Base-by-base conservation (phyloP, 192 early-diverging fungal genomes). In the Linnemannia zychae region DNA sequence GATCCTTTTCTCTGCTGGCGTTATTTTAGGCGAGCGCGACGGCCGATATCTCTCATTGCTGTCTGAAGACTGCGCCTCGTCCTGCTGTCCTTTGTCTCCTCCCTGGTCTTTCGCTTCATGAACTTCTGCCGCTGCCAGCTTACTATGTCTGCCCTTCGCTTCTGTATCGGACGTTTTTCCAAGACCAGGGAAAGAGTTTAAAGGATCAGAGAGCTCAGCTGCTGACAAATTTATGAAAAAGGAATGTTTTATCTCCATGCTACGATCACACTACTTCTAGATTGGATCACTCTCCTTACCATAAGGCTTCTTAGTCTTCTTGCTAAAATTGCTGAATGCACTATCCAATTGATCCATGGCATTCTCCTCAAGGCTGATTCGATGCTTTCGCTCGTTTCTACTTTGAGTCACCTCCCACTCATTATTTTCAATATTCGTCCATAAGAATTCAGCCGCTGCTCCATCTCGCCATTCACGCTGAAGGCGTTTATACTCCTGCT, bases 321-420 rank as follows among this genome's bases (percentile, higher is more conserved):
- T 69, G 75, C 33, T 77, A 63, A 69, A 63, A 69, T 69, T 68
- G 2, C 31, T 33, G 34, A 77, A 69, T 24, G 75, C 66, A 38
- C 65, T 69, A 1, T 69, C 33, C 75, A 69, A n/a, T 77, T 77
- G 75, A 18, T 77, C 66, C 4, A 69, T 34, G 49, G 66, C 75
- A 22, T 57, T 48, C 67, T 36, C 75, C 22, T 77, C 75, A 69
- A 77, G 75, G 22, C 48, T 77, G 46, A 69, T 52, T 67, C n/a
- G 67, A n/a, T 77, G 75, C 48, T 69, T 77, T 60, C 75, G 48
- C 49, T 69, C 75, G 49, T 47, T 68, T 67, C 75, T 68, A 66
- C 40, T 77, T 69, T 70, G 67, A 69, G 67, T 20, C 18, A 37
- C 49, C 40, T 68, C 46, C 46, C 49, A 52, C 66, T 68, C 75